Percentiles rank a stretch among this genome's conserved stretches.
These are phyloP conservation scores for Triticum timopheevii DNA, from an alignment of 176 grass and related monocot genomes.

Conservation along the genomic window DNA sequence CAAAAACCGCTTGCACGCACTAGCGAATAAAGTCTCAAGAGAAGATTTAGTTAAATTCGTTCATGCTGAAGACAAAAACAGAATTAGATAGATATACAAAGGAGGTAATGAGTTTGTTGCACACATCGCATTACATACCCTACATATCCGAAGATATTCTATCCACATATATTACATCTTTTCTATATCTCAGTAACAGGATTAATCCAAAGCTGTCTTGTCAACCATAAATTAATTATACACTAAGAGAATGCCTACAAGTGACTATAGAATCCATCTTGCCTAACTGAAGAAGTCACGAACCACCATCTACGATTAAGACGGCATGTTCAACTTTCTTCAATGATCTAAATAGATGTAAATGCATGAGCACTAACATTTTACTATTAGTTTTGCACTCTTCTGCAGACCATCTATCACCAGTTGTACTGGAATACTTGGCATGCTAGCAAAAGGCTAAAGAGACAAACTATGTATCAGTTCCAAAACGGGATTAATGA, in stretches of 20 bases:
- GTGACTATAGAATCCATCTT: background rate
- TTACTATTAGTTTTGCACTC: background rate
- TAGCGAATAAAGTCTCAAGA: background rate
- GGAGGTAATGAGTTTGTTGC: background rate
- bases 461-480: background rate
- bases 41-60: background rate
- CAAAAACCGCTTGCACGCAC: background rate
- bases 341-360: background rate
- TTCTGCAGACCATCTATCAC: slow-evolving; percentile 1
- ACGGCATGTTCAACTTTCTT: background rate
- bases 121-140: background rate
- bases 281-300: background rate
- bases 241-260: background rate
- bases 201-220: background rate
- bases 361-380: background rate
- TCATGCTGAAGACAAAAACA: background rate
- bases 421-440: background rate
- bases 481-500: background rate
- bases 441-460: background rate
- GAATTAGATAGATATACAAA: background rate
- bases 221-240: background rate
- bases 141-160: background rate
- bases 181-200: slow-evolving; percentile 4
- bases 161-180: background rate
- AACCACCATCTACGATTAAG: background rate